A percentile compares a stretch with the other conserved stretches of the same genome.
These are phyloP conservation scores for Parasitella parasitica DNA, from an alignment of 371 early-diverging fungal genomes.

Conservation along the genomic window DNA sequence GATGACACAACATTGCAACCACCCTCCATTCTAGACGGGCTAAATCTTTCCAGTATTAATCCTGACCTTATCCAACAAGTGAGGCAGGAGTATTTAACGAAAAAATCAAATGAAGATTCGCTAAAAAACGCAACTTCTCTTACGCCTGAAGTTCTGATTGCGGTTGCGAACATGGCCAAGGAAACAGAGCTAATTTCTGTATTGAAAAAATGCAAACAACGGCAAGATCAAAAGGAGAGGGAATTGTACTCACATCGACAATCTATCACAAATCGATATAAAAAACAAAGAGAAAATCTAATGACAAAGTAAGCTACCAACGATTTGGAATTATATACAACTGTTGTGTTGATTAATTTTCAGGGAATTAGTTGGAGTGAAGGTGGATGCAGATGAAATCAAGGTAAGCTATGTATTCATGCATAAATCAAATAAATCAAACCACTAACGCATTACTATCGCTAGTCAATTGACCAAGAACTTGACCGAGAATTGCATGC, in stretches of 20 bases:
- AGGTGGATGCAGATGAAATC: background rate
- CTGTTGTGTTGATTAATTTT: background rate
- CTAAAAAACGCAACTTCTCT: constrained; percentile 27
- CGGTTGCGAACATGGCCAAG: constrained; percentile 31
- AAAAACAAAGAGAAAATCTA: constrained; percentile 28
- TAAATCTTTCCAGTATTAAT: constrained; percentile 33
- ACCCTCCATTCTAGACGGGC: constrained; percentile 3
- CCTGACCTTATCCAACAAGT: constrained; percentile 41
- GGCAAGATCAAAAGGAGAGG: constrained; percentile 38
- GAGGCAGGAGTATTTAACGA: constrained; percentile 33
- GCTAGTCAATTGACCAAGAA: constrained; percentile 26
- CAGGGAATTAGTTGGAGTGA: constrained; percentile 10
- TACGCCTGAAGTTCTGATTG: constrained; percentile 40
- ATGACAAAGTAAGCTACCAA: constrained; percentile 31
- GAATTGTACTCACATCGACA: constrained; percentile 35
- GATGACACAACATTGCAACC: background rate
- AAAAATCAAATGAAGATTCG: constrained; percentile 6
- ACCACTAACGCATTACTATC: background rate
- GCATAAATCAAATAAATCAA: background rate
- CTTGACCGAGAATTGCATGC: constrained; percentile 22
- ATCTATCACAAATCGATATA: constrained; percentile 21
- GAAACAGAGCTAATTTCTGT: constrained; percentile 34
- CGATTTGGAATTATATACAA: background rate
- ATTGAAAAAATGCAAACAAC: constrained; percentile 26
- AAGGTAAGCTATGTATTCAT: background rate